Evolutionary conservation across 2,329 filamentous ascomycete genomes (phyloP).

Genomic region (Pleoardoris graminearum): DNA sequence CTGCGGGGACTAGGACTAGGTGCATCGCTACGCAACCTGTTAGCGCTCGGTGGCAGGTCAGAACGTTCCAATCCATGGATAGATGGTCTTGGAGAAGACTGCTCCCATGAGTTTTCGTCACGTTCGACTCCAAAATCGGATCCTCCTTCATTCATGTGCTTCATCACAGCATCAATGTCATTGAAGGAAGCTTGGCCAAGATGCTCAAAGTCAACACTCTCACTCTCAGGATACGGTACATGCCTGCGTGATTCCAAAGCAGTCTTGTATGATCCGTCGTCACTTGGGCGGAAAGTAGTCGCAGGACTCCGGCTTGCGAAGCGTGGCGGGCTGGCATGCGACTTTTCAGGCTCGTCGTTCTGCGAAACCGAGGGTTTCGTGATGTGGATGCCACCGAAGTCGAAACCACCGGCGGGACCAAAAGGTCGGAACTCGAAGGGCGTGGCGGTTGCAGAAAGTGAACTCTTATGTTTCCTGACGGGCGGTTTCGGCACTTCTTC

Average conservation of each 20-base stretch:
- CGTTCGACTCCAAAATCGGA: conserved; percentile 76
- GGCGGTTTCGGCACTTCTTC: conserved; percentile 29
- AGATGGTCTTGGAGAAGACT: conserved; percentile 39
- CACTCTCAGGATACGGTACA: conserved; percentile 41
- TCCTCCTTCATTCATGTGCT: conserved; percentile 74
- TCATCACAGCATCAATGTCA: conserved; percentile 92
- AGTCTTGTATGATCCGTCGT: conserved; percentile 46
- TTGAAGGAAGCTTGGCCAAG: conserved; percentile 62
- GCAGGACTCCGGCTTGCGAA: conserved; percentile 42
- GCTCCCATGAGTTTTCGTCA: conserved; percentile 50
- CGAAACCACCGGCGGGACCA: conserved; percentile 35
- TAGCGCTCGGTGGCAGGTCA: conserved; percentile 40
- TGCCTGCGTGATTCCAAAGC: conserved; percentile 40
- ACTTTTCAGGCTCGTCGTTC: conserved; percentile 27
- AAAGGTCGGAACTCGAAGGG: conserved; percentile 61
- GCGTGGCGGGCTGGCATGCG: conserved; percentile 21
- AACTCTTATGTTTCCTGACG: conserved; percentile 50
- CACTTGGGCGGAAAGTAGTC: conserved; percentile 46
- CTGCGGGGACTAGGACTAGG: conserved; percentile 73
- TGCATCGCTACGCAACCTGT: conserved; percentile 67
- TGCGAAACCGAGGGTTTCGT: conserved; percentile 41
- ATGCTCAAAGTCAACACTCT: conserved; percentile 42
- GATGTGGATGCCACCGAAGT: conserved; percentile 44
- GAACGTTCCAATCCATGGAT: conserved; percentile 37
- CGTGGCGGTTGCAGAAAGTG: conserved; percentile 71